Evolutionary conservation across 768 basidiomycete genomes (phyloP).

Genomic region (Thelephora ganbajun): DNA sequence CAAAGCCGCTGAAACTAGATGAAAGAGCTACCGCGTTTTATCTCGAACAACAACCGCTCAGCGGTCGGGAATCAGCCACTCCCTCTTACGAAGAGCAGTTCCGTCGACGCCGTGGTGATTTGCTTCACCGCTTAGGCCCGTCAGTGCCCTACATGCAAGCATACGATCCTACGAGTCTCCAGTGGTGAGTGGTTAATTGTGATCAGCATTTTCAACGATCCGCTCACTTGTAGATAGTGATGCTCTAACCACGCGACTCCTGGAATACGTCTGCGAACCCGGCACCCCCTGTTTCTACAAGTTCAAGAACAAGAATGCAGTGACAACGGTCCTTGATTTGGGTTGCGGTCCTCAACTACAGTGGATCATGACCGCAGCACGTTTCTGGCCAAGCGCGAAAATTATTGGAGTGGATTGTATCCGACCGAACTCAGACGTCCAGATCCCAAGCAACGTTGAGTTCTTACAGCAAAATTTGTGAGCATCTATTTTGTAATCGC

Average conservation of each 20-base stretch:
- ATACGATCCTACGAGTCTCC: conserved; percentile 40
- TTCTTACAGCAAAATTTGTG: conserved; percentile 60
- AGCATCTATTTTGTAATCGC: conserved; percentile 15
- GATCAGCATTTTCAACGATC: conserved; percentile 1
- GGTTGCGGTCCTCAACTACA: conserved; percentile 55
- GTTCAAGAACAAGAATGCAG: conserved; percentile 28
- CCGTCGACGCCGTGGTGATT: too few species aligned
- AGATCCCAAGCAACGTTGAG: conserved; percentile 25
- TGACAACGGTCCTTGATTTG: conserved; percentile 49
- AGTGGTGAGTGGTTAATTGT: conserved; percentile 32
- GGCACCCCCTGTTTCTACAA: conserved; percentile 49
- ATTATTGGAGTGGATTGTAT: conserved; percentile 60
- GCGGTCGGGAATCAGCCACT: too few species aligned
- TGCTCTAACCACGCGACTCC: conserved; percentile 31
- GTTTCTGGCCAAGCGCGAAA: conserved; percentile 41
- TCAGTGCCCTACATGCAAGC: conserved; percentile 48
- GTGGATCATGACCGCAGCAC: conserved; percentile 54
- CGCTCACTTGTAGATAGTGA: conserved; percentile 31
- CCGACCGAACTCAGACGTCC: conserved; percentile 12
- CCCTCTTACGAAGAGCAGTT: too few species aligned
- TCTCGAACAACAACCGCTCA: too few species aligned
- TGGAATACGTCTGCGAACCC: conserved; percentile 38
- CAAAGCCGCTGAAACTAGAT: too few species aligned
- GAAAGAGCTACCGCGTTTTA: too few species aligned
- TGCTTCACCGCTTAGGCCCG: too few species aligned